A percentile compares a stretch with the other conserved stretches of the same genome.
These are phyloP conservation scores for Solanum chacoense DNA, from an alignment of 305 asterid genomes.

Conservation along the genomic window DNA sequence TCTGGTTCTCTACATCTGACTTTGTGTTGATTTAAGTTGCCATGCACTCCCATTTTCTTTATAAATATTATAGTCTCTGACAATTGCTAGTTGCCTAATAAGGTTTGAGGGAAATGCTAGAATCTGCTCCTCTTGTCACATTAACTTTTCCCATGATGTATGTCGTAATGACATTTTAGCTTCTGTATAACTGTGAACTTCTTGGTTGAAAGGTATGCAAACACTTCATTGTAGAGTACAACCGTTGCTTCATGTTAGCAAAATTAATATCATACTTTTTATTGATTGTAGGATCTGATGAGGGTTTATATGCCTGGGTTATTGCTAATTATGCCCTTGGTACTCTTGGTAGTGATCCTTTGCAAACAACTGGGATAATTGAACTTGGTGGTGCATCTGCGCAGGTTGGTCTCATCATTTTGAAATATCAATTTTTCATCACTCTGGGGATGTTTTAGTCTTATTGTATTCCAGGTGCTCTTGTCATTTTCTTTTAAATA, in stretches of 20 bases:
- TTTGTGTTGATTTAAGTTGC: neutral
- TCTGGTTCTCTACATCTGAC: slow-evolving; percentile 14
- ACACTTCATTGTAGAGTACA: neutral
- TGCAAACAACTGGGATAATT: slow-evolving; percentile 79
- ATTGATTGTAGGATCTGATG: slow-evolving; percentile 68
- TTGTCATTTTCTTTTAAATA: neutral
- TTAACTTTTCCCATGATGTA: neutral
- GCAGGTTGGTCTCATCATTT: slow-evolving; percentile 43
- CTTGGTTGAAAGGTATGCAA: neutral
- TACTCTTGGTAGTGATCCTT: slow-evolving; percentile 79
- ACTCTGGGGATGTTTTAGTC: neutral
- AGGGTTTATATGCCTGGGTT: slow-evolving; percentile 94
- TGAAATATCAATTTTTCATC: neutral
- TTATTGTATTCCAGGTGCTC: neutral
- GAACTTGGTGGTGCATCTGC: slow-evolving; percentile 99
- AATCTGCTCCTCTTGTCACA: neutral
- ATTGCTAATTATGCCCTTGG: slow-evolving; percentile 96
- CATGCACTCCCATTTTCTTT: neutral
- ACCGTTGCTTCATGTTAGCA: slow-evolving; percentile 4
- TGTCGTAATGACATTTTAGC: neutral
- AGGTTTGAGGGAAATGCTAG: neutral
- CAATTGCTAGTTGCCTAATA: neutral
- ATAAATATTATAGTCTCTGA: neutral
- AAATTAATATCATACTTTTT: neutral
- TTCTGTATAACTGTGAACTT: neutral